Conservation (phyloP, 345 rosid genomes). For the Salix caprea region DNA sequence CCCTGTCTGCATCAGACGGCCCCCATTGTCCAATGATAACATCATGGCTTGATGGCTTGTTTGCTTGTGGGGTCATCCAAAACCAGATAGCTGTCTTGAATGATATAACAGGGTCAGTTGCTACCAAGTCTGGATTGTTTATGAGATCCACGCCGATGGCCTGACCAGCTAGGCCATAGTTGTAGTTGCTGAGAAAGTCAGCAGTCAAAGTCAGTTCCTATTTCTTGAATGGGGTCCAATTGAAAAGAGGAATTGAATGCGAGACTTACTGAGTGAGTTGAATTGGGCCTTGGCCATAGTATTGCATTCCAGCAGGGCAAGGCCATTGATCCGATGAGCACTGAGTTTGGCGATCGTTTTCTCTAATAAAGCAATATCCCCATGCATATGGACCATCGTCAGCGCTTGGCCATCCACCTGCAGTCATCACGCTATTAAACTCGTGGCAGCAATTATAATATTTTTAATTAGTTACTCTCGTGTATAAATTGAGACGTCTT, state of each 20-base stretch:
- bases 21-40: conserved; percentile 31
- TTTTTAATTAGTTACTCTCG: too few species aligned
- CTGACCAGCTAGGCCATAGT: conserved; percentile 49
- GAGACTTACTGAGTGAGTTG: conserved; percentile 49
- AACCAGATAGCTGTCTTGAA: conserved; percentile 39
- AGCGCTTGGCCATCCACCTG: conserved; percentile 57
- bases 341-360: conserved; percentile 6
- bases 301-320: conserved; percentile 46
- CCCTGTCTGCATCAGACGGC: conserved; percentile 22
- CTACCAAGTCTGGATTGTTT: conserved; percentile 48
- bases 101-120: conserved; percentile 42
- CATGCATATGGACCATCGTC: conserved; percentile 58
- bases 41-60: conserved; percentile 40
- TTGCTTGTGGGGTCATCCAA: conserved; percentile 39
- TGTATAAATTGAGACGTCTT: too few species aligned
- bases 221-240: not conserved
- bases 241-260: not conserved
- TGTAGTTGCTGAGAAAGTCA: conserved; percentile 39
- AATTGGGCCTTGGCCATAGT: conserved; percentile 57
- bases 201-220: not conserved
- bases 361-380: conserved; percentile 51
- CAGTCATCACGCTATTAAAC: too few species aligned
- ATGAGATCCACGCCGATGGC: conserved; percentile 39
- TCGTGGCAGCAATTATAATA: too few species aligned
- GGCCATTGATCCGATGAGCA: conserved; percentile 41